phyloP scores from a whole-genome alignment of 2,329 filamentous ascomycete species.

The Alternaria metachromatica region DNA sequence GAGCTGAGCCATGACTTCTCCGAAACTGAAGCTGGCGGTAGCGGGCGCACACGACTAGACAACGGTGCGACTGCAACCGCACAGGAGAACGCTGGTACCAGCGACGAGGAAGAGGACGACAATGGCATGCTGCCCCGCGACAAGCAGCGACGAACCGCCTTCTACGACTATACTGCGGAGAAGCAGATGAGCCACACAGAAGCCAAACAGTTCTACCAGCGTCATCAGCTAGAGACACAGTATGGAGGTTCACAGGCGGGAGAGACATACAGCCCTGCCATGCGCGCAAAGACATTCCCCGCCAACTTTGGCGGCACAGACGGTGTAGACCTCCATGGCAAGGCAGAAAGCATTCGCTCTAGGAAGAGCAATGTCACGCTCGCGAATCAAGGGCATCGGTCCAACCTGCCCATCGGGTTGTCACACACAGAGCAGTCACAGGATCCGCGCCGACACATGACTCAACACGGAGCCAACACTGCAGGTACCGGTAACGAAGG shows the following conservation, averaged over 20 bases:
- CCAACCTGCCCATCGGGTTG: slow-evolving; percentile 33
- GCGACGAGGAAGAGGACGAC: slow-evolving; percentile 35
- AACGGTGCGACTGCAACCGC: slow-evolving; percentile 27
- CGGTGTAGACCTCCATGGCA: slow-evolving; percentile 41
- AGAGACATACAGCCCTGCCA: slow-evolving; percentile 50
- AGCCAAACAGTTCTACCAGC: slow-evolving; percentile 94
- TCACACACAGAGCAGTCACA: slow-evolving; percentile 43
- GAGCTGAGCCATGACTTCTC: slow-evolving; percentile 40
- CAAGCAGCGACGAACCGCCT: slow-evolving; percentile 74
- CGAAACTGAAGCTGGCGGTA: slow-evolving; percentile 30
- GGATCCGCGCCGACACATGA: slow-evolving; percentile 28
- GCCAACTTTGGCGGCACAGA: slow-evolving; percentile 49
- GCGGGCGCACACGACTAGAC: slow-evolving; percentile 19
- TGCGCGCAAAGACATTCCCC: slow-evolving; percentile 54
- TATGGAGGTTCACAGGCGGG: slow-evolving; percentile 50
- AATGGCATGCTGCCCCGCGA: slow-evolving; percentile 55
- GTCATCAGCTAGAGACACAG: slow-evolving; percentile 72
- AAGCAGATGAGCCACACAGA: slow-evolving; percentile 94
- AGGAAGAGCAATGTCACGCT: slow-evolving; percentile 48
- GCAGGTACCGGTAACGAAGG: slow-evolving; percentile 19
- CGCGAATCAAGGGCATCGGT: slow-evolving; percentile 35
- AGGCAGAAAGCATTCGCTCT: slow-evolving; percentile 53
- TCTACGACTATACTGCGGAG: slow-evolving; percentile 92
- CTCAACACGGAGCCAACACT: slow-evolving; percentile 20
- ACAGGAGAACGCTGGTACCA: slow-evolving; percentile 30